Conservation (phyloP, 208 protist genomes). For the Herpetomonas tarakana region DNA sequence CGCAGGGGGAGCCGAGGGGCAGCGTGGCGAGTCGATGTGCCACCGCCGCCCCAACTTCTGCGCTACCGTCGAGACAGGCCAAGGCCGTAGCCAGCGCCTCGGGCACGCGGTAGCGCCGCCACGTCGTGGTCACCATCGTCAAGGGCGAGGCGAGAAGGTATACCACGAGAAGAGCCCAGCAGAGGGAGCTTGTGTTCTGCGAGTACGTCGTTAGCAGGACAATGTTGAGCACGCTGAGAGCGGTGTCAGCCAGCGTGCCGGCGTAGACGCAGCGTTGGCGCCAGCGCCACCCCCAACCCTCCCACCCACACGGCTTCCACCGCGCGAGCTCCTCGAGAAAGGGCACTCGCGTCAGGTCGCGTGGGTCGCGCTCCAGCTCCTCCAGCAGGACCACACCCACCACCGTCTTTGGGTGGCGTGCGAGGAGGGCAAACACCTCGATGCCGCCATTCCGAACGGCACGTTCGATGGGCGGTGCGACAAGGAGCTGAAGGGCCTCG, state of each 20-base stretch:
- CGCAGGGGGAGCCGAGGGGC: not conserved
- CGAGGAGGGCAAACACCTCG: conserved; percentile 25
- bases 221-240: conserved; percentile 12
- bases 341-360: conserved; percentile 14
- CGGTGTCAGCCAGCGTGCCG: conserved; percentile 6
- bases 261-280: conserved; percentile 23
- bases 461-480: conserved; percentile 24
- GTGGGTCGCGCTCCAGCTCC: conserved; percentile 23
- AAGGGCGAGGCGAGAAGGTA: not conserved
- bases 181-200: not conserved
- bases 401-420: conserved; percentile 19
- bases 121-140: not conserved
- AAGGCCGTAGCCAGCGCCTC: not conserved
- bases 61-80: not conserved
- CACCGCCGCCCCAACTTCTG: conserved; percentile 4
- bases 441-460: conserved; percentile 15
- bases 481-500: conserved; percentile 12
- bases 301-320: conserved; percentile 19
- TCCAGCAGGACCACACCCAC: conserved; percentile 22
- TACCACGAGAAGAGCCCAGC: not conserved
- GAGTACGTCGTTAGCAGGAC: conserved; percentile 4
- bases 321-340: conserved; percentile 29
- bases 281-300: conserved; percentile 37
- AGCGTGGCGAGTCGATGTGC: conserved; percentile 7
- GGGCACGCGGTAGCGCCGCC: not conserved